Evolutionary conservation across 306 rosid genomes (phyloP).

Genomic region (Glycyrrhiza uralensis): DNA sequence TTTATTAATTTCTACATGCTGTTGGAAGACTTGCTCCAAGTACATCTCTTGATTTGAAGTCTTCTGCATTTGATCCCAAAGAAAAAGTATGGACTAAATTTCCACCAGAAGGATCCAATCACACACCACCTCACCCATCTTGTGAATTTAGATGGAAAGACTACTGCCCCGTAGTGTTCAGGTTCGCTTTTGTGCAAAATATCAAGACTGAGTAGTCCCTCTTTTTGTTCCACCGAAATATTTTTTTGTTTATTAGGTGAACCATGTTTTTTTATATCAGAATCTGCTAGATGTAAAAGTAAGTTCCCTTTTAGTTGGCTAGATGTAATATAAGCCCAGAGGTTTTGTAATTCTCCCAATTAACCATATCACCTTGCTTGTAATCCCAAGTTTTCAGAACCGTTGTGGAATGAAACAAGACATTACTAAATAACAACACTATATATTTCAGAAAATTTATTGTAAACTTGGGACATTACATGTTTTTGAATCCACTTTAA

Average conservation of each 20-base stretch:
- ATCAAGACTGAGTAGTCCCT: background rate
- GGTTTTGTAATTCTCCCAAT: constrained; percentile 21
- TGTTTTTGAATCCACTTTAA: constrained; percentile 11
- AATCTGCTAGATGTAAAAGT: constrained; percentile 66
- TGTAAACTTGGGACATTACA: background rate
- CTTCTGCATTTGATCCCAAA: constrained; percentile 90
- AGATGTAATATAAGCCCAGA: background rate
- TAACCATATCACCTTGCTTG: too few species aligned
- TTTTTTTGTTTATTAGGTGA: background rate
- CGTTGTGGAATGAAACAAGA: background rate
- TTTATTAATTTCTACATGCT: constrained; percentile 70
- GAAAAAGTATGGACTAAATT: constrained; percentile 97
- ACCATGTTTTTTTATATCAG: constrained; percentile 10
- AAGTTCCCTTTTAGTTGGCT: constrained; percentile 37
- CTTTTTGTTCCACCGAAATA: too few species aligned
- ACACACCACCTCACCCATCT: constrained; percentile 93
- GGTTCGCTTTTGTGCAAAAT: constrained; percentile 46
- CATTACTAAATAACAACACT: background rate
- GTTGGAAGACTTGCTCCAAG: constrained; percentile 99
- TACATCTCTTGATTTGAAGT: constrained; percentile 76
- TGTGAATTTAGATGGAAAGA: constrained; percentile 95
- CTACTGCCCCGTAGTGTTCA: constrained; percentile 95
- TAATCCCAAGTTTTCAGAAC: too few species aligned
- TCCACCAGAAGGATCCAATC: constrained; percentile 96
- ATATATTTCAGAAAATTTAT: background rate